Percentiles rank a stretch among this genome's conserved stretches.
Conservation (phyloP, 2,329 filamentous ascomycete genomes). For the Aspergillus glaucus region DNA sequence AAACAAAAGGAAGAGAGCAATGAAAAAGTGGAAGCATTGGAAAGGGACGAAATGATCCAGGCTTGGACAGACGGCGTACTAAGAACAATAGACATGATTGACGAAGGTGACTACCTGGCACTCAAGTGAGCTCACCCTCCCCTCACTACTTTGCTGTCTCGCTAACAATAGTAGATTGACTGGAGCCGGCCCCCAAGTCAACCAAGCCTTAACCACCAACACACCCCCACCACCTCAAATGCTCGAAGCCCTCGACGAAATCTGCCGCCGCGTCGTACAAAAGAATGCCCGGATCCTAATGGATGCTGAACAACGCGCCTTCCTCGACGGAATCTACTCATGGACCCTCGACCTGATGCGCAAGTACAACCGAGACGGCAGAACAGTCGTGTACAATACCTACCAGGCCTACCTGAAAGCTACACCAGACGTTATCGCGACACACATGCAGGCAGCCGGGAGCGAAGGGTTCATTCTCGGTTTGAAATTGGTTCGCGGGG, state of each 20-base stretch:
- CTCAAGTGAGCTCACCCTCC: conserved; percentile 43
- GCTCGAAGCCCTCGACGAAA: conserved; percentile 61
- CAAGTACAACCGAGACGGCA: conserved; percentile 62
- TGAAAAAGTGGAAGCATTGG: background rate
- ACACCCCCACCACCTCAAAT: conserved; percentile 59
- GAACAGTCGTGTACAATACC: conserved; percentile 69
- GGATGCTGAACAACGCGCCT: conserved; percentile 74
- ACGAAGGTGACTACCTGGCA: conserved; percentile 56
- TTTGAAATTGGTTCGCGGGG: conserved; percentile 69
- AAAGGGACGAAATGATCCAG: conserved; percentile 28
- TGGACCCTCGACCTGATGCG: conserved; percentile 74
- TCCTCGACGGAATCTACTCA: conserved; percentile 73
- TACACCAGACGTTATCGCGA: conserved; percentile 50
- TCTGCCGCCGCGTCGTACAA: conserved; percentile 53
- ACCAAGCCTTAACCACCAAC: conserved; percentile 59
- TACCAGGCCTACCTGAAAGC: conserved; percentile 72
- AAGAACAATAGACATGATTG: conserved; percentile 54
- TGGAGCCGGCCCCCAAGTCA: conserved; percentile 67
- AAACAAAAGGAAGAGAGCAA: conserved; percentile 6
- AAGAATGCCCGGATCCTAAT: conserved; percentile 70
- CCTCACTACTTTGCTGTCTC: background rate
- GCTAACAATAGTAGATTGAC: conserved; percentile 51
- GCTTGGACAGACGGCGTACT: conserved; percentile 69
- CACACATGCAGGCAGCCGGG: conserved; percentile 55
- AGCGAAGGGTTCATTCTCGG: conserved; percentile 61